These are phyloP conservation scores for Beta lomatogona DNA, from an alignment of 179 eudicot genomes.

Conservation along the genomic window DNA sequence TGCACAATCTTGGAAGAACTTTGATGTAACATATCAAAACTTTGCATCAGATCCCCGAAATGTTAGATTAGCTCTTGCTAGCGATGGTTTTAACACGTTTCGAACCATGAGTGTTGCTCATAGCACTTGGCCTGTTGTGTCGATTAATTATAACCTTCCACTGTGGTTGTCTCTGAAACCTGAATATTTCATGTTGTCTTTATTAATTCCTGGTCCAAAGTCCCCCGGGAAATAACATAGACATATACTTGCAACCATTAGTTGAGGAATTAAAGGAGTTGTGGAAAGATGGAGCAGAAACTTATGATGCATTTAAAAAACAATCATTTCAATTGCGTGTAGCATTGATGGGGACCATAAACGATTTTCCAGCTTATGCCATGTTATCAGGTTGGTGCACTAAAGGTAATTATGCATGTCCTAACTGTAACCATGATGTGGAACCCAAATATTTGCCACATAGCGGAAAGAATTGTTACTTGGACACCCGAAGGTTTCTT, in stretches of 20 bases:
- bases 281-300: not conserved
- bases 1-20: not conserved
- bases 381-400: not conserved
- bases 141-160: not conserved
- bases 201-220: not conserved
- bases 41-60: not conserved
- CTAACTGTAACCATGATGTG: not conserved
- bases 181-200: not conserved
- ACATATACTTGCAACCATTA: not conserved
- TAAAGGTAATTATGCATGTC: not conserved
- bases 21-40: not conserved
- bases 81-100: not conserved
- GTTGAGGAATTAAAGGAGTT: not conserved
- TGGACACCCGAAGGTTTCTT: not conserved
- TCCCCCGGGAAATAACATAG: not conserved
- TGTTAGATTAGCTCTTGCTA: not conserved
- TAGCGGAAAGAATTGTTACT: not conserved
- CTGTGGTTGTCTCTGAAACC: not conserved
- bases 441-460: not conserved
- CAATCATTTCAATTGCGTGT: not conserved
- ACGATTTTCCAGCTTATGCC: not conserved
- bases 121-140: too few species aligned
- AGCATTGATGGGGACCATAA: not conserved
- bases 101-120: not conserved
- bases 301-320: not conserved